Base-by-base conservation (phyloP, 179 eudicot genomes). In the Patellifolia procumbens region DNA sequence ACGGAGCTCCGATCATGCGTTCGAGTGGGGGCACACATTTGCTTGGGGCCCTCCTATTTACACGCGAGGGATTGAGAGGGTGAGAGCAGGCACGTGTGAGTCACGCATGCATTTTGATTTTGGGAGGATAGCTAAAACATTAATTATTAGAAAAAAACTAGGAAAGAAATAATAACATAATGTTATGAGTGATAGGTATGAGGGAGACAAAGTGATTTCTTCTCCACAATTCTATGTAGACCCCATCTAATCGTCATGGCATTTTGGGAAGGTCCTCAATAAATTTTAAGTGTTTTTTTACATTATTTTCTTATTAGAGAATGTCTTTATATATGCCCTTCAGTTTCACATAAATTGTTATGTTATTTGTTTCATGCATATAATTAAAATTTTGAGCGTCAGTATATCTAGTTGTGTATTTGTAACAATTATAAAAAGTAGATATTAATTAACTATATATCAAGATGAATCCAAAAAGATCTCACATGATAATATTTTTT, bases 171-270 rank as follows among this genome's bases (percentile, higher is more conserved):
- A 3, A 19, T 61, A 61, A 5, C 32, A 45, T 45, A 29, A 34
- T 46, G 45, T 37, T 52, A 75, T 42, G 67, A 76, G 63, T 76
- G 77, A 76, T 58, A 74, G 74, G 77, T 34, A 72, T 81, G 83
- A 73, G 24, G 83, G 83, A 81, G 83, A 76, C 83, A 81, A 81
- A 76, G 64, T 49, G 58, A 76, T 76, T 66, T 69, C 77, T 7
- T 34, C 70, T 26, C 60, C 26, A 48, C 55, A 45, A 53, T 81
- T 66, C 61, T 65, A 1, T 66, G 12, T 62, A 77, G 77, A 15
- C 75, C 80, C 74, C 68, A 53, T 46, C n/a, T 62, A 67, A 53
- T 53, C 31, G 70, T 63, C 75, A 43, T 53, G 53, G 31, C 68
- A 76, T 63, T 70, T 70, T 19, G 34, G 64, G 35, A 45, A 68